Conservation (phyloP, 768 basidiomycete species). For the Lyophyllum atratum region DNA sequence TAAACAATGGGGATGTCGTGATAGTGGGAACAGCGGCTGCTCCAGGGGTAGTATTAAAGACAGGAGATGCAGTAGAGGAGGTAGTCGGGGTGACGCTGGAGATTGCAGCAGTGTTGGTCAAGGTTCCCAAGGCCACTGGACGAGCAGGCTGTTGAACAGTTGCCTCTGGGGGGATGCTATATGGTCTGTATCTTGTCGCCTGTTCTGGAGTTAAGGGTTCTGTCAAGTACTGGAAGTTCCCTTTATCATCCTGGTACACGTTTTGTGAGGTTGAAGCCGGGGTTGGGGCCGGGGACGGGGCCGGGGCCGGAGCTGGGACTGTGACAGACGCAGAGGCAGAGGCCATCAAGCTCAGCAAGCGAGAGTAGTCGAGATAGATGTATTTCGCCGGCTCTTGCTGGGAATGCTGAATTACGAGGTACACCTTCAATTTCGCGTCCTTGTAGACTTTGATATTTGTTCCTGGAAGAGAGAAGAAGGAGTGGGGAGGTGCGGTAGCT, state of each 20-base stretch:
- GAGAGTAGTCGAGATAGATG: not conserved
- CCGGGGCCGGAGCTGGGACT: not conserved
- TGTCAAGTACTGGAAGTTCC: not conserved
- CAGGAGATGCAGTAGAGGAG: not conserved
- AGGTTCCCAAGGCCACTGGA: not conserved
- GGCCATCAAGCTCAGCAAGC: not conserved
- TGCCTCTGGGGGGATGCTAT: conserved; percentile 8
- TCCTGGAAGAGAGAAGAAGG: not conserved
- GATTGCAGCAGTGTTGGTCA: not conserved
- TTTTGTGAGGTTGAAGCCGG: not conserved
- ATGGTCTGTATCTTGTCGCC: conserved; percentile 1
- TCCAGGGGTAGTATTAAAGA: not conserved
- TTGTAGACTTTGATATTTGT: conserved; percentile 2
- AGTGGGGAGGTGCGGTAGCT: not conserved
- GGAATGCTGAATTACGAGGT: not conserved
- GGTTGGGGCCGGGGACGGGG: not conserved
- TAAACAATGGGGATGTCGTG: not conserved
- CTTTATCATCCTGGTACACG: not conserved
- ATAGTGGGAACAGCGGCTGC: not conserved
- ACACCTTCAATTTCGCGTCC: not conserved
- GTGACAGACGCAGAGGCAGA: no score
- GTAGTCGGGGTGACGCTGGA: not conserved
- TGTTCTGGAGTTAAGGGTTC: not conserved
- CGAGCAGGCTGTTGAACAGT: not conserved
- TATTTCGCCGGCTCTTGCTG: not conserved